These are phyloP conservation scores for Scleromitrula shiraiana DNA, from an alignment of 2,329 filamentous ascomycete genomes.

Conservation along the genomic window DNA sequence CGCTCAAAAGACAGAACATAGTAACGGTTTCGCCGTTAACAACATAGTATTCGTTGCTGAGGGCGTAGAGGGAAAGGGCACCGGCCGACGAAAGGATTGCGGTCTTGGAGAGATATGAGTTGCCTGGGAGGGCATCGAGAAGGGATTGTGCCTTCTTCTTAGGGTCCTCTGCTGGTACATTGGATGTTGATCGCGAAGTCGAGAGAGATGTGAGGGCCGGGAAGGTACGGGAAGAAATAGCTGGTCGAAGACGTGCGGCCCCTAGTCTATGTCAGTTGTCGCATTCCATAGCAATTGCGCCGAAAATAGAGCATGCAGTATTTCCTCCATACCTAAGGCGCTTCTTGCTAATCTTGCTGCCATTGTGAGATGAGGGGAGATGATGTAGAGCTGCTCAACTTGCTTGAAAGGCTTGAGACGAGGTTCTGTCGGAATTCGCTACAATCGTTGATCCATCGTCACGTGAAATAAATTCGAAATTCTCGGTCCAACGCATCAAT, in stretches of 20 bases:
- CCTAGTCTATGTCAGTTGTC: slow-evolving; percentile 40
- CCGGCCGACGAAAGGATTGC: slow-evolving; percentile 92
- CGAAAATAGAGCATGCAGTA: slow-evolving; percentile 1
- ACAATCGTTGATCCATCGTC: slow-evolving; percentile 9
- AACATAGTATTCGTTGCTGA: slow-evolving; percentile 99
- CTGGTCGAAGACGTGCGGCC: slow-evolving; percentile 83
- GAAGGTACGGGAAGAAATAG: slow-evolving; percentile 65
- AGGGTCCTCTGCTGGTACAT: slow-evolving; percentile 77
- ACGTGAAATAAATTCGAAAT: background rate
- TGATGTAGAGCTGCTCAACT: slow-evolving; percentile 35
- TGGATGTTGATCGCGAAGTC: slow-evolving; percentile 61
- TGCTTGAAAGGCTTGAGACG: slow-evolving; percentile 22
- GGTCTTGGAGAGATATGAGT: slow-evolving; percentile 87
- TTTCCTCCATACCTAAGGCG: slow-evolving; percentile 75
- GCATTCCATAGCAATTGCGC: slow-evolving; percentile 19
- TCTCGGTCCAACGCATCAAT: slow-evolving; percentile 12
- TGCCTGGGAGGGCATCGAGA: slow-evolving; percentile 87
- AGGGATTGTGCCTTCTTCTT: slow-evolving; percentile 97
- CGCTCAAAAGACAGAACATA: slow-evolving; percentile 82
- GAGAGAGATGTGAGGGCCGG: slow-evolving; percentile 66
- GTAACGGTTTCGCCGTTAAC: slow-evolving; percentile 98
- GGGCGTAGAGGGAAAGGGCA: slow-evolving; percentile 84
- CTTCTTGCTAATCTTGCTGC: slow-evolving; percentile 95
- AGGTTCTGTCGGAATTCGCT: slow-evolving; percentile 20
- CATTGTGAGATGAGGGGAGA: slow-evolving; percentile 68